Evolutionary conservation across 2,329 filamentous ascomycete species (phyloP).

Genomic region (Cadophora malorum): DNA sequence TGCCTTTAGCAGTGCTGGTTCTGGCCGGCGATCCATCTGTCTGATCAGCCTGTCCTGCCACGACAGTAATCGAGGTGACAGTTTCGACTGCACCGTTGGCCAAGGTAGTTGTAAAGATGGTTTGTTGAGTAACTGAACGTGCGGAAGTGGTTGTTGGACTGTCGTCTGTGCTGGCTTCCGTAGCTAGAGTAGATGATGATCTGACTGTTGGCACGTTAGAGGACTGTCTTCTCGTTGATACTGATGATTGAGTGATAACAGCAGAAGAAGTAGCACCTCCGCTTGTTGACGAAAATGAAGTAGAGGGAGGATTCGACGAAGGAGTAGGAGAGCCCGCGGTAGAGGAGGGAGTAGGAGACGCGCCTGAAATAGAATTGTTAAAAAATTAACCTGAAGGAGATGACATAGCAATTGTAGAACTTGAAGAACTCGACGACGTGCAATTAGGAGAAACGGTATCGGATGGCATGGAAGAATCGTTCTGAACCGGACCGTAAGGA

Average conservation of each 20-base stretch:
- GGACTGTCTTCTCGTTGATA: slow-evolving; percentile 14
- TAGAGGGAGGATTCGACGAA: slow-evolving; percentile 23
- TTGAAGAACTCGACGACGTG: slow-evolving; percentile 28
- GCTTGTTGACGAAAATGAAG: slow-evolving; percentile 21
- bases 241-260: slow-evolving; percentile 18
- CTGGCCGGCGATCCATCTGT: slow-evolving; percentile 21
- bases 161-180: slow-evolving; percentile 20
- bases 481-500: slow-evolving; percentile 17
- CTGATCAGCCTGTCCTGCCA: slow-evolving; percentile 34
- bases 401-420: slow-evolving; percentile 21
- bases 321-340: slow-evolving; percentile 25
- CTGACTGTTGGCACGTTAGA: slow-evolving; percentile 28
- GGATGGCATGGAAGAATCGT: slow-evolving; percentile 12
- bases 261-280: slow-evolving; percentile 19
- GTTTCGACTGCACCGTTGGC: slow-evolving; percentile 38
- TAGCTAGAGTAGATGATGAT: slow-evolving; percentile 22
- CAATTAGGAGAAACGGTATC: slow-evolving; percentile 23
- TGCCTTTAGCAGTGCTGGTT: slow-evolving; percentile 32
- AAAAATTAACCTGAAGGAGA: slow-evolving; percentile 30
- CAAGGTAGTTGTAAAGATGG: slow-evolving; percentile 41
- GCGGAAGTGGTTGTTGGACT: slow-evolving; percentile 21
- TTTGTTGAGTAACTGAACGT: slow-evolving; percentile 35
- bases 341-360: slow-evolving; percentile 30
- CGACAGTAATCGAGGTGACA: slow-evolving; percentile 39
- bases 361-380: slow-evolving; percentile 34